A percentile compares a stretch with the other conserved stretches of the same genome.
phyloP scores from a whole-genome alignment of 257 asterid species.

The Ocimum tenuiflorum region DNA sequence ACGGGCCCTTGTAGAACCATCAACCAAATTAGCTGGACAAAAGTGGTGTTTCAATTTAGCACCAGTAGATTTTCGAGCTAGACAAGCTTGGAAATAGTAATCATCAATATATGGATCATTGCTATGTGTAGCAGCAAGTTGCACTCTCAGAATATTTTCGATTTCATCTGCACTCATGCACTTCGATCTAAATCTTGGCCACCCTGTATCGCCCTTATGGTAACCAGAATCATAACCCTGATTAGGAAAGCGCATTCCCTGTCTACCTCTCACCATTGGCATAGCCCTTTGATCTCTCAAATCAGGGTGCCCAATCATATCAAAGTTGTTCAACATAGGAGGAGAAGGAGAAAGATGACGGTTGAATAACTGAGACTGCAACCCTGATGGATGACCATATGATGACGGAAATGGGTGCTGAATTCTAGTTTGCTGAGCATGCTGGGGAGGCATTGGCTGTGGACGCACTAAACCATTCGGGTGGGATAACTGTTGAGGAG shows the following conservation, averaged over 20 bases:
- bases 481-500: slow-evolving; percentile 48
- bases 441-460: slow-evolving; percentile 56
- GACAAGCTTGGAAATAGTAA: slow-evolving; percentile 89
- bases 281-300: slow-evolving; percentile 66
- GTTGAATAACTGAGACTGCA: slow-evolving; percentile 47
- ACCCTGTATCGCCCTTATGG: slow-evolving; percentile 43
- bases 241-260: slow-evolving; percentile 43
- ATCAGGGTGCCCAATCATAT: slow-evolving; percentile 56
- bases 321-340: slow-evolving; percentile 55
- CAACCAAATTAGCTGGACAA: slow-evolving; percentile 66
- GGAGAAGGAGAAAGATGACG: slow-evolving; percentile 53
- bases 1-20: slow-evolving; percentile 54
- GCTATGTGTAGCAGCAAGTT: slow-evolving; percentile 87
- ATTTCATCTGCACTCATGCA: slow-evolving; percentile 79
- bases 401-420: slow-evolving; percentile 60
- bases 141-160: slow-evolving; percentile 74
- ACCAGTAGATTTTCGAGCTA: slow-evolving; percentile 62
- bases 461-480: slow-evolving; percentile 60
- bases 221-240: slow-evolving; percentile 42
- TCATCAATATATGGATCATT: slow-evolving; percentile 88
- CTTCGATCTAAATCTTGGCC: slow-evolving; percentile 75
- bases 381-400: slow-evolving; percentile 45
- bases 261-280: slow-evolving; percentile 50
- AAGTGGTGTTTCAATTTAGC: slow-evolving; percentile 76
- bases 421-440: slow-evolving; percentile 49